Conservation (phyloP, 805 yeast species). For the Barnettozyma californica region DNA sequence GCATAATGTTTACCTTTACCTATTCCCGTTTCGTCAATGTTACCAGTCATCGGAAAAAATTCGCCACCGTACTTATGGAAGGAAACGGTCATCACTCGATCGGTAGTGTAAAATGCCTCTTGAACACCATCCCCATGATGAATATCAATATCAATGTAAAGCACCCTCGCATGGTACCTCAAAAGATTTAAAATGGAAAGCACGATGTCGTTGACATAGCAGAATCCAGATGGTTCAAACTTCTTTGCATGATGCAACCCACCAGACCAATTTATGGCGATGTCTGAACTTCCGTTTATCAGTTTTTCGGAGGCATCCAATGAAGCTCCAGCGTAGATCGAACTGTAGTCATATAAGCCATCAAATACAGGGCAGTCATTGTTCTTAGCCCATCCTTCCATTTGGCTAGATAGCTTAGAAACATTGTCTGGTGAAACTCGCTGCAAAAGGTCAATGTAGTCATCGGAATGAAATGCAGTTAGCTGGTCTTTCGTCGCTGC, state of each 20-base stretch:
- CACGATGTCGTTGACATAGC: slow-evolving; percentile 87
- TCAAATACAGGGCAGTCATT: slow-evolving; percentile 89
- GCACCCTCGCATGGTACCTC: slow-evolving; percentile 78
- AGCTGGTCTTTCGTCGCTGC: slow-evolving; percentile 97
- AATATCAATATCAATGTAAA: slow-evolving; percentile 84
- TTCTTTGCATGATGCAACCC: slow-evolving; percentile 93
- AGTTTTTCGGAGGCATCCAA: slow-evolving; percentile 86
- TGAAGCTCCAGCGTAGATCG: slow-evolving; percentile 84
- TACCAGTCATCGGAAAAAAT: slow-evolving; percentile 93
- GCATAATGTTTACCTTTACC: slow-evolving; percentile 80
- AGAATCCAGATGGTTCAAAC: slow-evolving; percentile 84
- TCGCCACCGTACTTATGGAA: slow-evolving; percentile 85
- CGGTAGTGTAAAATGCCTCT: slow-evolving; percentile 89
- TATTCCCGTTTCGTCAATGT: slow-evolving; percentile 76
- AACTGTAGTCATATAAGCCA: slow-evolving; percentile 69
- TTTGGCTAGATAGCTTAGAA: slow-evolving; percentile 82
- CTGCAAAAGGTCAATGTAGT: slow-evolving; percentile 86
- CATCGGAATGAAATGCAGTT: slow-evolving; percentile 98
- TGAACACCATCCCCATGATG: slow-evolving; percentile 97
- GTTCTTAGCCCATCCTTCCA: slow-evolving; percentile 89
- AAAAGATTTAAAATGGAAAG: slow-evolving; percentile 74
- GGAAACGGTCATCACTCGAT: slow-evolving; percentile 84
- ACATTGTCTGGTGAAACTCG: slow-evolving; percentile 90
- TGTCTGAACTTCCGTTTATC: slow-evolving; percentile 77
- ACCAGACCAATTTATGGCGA: slow-evolving; percentile 91